Conservation (phyloP, 495 filamentous ascomycete species). For the Wilcoxina mikolae region DNA sequence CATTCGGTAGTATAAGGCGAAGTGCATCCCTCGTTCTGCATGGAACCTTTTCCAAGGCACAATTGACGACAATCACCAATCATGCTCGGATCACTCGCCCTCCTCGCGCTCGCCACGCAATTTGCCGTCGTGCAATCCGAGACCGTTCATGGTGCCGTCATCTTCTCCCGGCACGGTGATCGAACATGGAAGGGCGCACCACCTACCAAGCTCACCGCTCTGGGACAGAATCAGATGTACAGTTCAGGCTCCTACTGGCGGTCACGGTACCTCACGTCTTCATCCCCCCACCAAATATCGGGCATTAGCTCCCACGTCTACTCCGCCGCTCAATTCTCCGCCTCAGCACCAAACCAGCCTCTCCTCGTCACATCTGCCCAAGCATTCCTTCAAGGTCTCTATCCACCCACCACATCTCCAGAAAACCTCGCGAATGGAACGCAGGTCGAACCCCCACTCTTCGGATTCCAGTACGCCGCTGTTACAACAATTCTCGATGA, state of each 20-base stretch:
- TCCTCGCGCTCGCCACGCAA: background rate
- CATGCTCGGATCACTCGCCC: background rate
- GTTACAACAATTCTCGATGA: conserved; percentile 38
- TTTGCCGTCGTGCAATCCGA: conserved; percentile 25
- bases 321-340: conserved; percentile 13
- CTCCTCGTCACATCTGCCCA: conserved; percentile 46
- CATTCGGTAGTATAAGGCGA: background rate
- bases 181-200: conserved; percentile 45
- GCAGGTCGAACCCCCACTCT: conserved; percentile 42
- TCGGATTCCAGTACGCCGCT: conserved; percentile 59
- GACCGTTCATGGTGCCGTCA: conserved; percentile 51
- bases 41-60: background rate
- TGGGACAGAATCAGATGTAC: conserved; percentile 54
- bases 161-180: conserved; percentile 62
- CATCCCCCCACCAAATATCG: conserved; percentile 30
- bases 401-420: conserved; percentile 45
- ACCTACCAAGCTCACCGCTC: conserved; percentile 44
- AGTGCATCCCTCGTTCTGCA: background rate
- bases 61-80: background rate
- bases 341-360: conserved; percentile 30
- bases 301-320: conserved; percentile 16
- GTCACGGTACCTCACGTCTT: conserved; percentile 39
- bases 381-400: conserved; percentile 69
- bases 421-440: conserved; percentile 48
- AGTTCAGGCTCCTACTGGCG: conserved; percentile 48